Percentiles rank a stretch among this genome's conserved stretches.
phyloP scores from a whole-genome alignment of 148 eudicot genomes.

The Persicaria tinctoria region DNA sequence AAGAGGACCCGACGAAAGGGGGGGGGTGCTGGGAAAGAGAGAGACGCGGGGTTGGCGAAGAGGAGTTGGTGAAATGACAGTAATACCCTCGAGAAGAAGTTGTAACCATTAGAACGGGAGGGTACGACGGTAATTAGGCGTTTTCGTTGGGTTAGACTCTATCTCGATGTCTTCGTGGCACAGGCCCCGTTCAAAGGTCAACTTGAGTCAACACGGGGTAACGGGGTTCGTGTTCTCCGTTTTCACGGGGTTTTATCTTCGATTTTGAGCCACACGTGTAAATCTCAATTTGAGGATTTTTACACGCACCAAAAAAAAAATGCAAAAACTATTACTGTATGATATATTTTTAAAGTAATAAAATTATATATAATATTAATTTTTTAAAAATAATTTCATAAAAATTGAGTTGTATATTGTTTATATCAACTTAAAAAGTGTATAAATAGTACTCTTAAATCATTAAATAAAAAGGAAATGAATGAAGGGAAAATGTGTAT shows the following conservation, averaged over 20 bases:
- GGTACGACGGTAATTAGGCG: background rate
- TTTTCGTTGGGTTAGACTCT: background rate
- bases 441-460: too few relatives aligned
- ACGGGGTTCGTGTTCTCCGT: background rate
- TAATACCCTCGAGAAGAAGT: background rate
- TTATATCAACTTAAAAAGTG: too few relatives aligned
- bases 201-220: background rate
- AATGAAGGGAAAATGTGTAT: too few relatives aligned
- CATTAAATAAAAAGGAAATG: too few relatives aligned
- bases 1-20: background rate
- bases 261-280: slow-evolving; percentile 1
- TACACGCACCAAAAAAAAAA: too few relatives aligned
- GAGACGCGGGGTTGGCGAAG: background rate
- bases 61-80: background rate
- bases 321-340: too few relatives aligned
- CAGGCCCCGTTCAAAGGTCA: background rate
- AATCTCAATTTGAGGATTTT: background rate
- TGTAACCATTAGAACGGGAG: background rate
- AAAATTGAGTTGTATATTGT: too few relatives aligned
- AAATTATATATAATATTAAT: too few relatives aligned
- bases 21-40: background rate
- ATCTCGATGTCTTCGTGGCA: too few relatives aligned
- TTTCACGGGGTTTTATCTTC: background rate
- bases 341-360: too few relatives aligned
- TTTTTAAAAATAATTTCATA: too few relatives aligned